A percentile compares a stretch with the other conserved stretches of the same genome.
phyloP scores from a whole-genome alignment of 139 green algal genomes.

The Volvox africanus region DNA sequence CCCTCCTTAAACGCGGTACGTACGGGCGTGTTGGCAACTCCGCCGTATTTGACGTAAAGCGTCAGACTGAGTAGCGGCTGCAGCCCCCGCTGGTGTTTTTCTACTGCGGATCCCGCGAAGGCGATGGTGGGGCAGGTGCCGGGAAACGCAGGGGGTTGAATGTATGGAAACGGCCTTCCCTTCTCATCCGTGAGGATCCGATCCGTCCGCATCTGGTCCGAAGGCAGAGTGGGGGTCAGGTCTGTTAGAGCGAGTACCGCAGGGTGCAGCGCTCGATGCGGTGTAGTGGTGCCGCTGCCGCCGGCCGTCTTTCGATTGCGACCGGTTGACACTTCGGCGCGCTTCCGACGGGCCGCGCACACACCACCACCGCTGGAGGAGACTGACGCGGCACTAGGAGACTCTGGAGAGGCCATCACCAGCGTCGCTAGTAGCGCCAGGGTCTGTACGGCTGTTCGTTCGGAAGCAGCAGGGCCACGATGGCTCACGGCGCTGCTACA shows the following conservation, averaged over 20 bases:
- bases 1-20: slow-evolving; percentile 64
- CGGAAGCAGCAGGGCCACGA: neutral
- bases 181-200: slow-evolving; percentile 48
- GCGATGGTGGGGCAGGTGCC: slow-evolving; percentile 58
- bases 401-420: neutral
- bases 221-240: neutral
- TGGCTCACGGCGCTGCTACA: slow-evolving; percentile 36
- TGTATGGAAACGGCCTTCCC: slow-evolving; percentile 55
- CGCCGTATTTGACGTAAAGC: slow-evolving; percentile 64
- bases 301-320: neutral
- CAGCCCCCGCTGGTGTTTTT: slow-evolving; percentile 40
- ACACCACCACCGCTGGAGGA: neutral
- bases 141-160: slow-evolving; percentile 52
- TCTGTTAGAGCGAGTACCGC: neutral
- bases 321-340: no score
- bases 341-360: neutral
- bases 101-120: slow-evolving; percentile 28
- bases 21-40: slow-evolving; percentile 70
- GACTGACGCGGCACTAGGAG: neutral
- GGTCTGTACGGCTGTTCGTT: neutral
- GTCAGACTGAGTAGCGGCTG: slow-evolving; percentile 54
- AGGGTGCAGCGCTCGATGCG: slow-evolving; percentile 28
- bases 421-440: neutral
- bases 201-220: neutral
- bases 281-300: neutral